Conservation (phyloP, 257 asterid species). For the Sherardia arvensis region DNA sequence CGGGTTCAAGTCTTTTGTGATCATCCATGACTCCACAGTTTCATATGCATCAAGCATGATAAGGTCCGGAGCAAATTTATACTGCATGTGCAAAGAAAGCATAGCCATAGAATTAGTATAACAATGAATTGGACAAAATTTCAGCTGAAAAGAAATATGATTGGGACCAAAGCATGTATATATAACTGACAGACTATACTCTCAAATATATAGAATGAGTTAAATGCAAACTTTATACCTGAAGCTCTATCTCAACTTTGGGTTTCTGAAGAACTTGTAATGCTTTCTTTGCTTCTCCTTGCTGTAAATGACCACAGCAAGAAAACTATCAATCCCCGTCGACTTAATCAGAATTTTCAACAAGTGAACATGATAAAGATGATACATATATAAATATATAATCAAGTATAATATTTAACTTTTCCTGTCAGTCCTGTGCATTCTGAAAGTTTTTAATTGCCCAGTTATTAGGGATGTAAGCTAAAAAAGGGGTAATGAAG, state of each 20-base stretch:
- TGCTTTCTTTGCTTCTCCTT: conserved; percentile 97
- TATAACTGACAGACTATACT: conserved; percentile 6
- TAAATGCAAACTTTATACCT: conserved; percentile 38
- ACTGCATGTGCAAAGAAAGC: conserved; percentile 44
- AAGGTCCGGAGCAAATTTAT: conserved; percentile 95
- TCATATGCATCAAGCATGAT: conserved; percentile 98
- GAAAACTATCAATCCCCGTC: not conserved
- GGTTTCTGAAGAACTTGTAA: conserved; percentile 95
- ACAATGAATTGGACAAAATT: not conserved
- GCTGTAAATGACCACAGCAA: conserved; percentile 33
- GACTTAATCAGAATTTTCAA: not conserved
- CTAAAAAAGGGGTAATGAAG: not conserved
- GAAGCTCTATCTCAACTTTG: conserved; percentile 77
- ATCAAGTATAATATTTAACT: not conserved
- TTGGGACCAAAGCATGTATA: conserved; percentile 6
- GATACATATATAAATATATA: no score
- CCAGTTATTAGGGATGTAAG: not conserved
- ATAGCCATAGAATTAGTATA: conserved; percentile 11
- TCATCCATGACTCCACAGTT: conserved; percentile 99
- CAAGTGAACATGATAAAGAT: no score
- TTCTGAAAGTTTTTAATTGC: not conserved
- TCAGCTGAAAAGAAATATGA: conserved; percentile 10
- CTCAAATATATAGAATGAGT: conserved; percentile 6
- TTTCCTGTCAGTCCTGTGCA: no score
- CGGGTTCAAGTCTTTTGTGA: conserved; percentile 74